Base-by-base conservation (phyloP, 768 basidiomycete species). In the Tricholoma sp. region DNA sequence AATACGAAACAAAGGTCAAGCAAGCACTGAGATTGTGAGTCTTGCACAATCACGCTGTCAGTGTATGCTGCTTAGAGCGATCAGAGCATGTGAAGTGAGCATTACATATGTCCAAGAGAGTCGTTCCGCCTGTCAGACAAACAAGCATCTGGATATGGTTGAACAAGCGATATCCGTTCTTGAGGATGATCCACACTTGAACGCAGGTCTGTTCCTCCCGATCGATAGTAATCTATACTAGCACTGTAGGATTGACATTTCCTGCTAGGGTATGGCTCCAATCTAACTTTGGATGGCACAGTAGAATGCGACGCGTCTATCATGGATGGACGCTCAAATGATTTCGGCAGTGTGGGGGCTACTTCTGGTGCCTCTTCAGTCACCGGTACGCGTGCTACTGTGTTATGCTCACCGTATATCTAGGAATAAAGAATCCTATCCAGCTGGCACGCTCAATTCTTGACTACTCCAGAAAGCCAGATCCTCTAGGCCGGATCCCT, bases 221-320 rank as follows among this genome's bases (percentile, higher is more conserved):
- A 10, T 4, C 7, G 18, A 29, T 18, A 60, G 41, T 18, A 17
- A 31, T 28, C 36, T 45, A 24, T 48, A 24, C 4, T 24, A 24
- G 24, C 24, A 24, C 28, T 24, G 45, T 42, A 28, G 33, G 18
- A 13, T 28, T 36, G 28, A 53, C 24, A 6, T 48, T 44, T 52
- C 18, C 53, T 44, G 54, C 29, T 11, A 86, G 89, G 90, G 1
- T 82, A 79, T 58, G 90, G 91, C 4, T 89, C 91, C 1, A 93
- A 92, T 66, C 72, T 93, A 47, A 91, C 88, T 0, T 59, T 85
- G 3, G 75, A 80, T n/a, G 89, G 91, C 12, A 73, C 72, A 2
- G 89, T 91, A 15, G 91, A 93, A 70, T 92, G 91, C 62, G 91
- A 93, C 62, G 90, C 91, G 7, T 79, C 88, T 11, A 73, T 92